Evolutionary conservation across 257 asterid species (phyloP).

Genomic region (Avicennia marina): DNA sequence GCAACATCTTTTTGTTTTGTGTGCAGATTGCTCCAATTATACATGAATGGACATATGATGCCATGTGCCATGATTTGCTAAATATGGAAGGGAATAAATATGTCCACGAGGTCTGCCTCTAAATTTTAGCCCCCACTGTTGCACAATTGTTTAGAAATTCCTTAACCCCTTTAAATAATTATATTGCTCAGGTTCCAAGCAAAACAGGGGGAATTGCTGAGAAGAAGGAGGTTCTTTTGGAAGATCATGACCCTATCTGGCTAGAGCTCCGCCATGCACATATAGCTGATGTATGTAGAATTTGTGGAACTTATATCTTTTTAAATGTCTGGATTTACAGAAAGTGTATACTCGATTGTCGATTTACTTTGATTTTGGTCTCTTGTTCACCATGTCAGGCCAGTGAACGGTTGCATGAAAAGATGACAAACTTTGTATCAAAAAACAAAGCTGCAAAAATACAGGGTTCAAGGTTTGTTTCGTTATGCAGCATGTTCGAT

Average conservation of each 20-base stretch:
- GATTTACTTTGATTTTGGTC: slow-evolving; percentile 17
- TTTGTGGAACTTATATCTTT: slow-evolving; percentile 11
- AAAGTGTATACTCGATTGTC: background rate
- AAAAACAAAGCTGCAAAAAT: slow-evolving; percentile 98
- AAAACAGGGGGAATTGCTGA: slow-evolving; percentile 76
- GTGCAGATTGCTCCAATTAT: slow-evolving; percentile 89
- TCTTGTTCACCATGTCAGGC: slow-evolving; percentile 58
- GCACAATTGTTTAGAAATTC: slow-evolving; percentile 17
- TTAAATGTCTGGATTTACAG: slow-evolving; percentile 6
- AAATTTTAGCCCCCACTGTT: slow-evolving; percentile 13
- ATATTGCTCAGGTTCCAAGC: slow-evolving; percentile 66
- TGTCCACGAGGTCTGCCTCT: slow-evolving; percentile 72
- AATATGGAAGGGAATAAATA: slow-evolving; percentile 96
- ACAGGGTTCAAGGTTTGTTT: slow-evolving; percentile 85
- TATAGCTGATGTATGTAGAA: slow-evolving; percentile 88
- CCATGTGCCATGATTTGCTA: slow-evolving; percentile 96
- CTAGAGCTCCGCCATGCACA: slow-evolving; percentile 97
- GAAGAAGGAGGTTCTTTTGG: slow-evolving; percentile 96
- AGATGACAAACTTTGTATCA: slow-evolving; percentile 89
- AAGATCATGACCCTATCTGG: slow-evolving; percentile 99
- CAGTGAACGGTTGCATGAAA: slow-evolving; percentile 85
- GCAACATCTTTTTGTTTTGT: slow-evolving; percentile 12
- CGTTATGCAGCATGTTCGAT: slow-evolving; percentile 10
- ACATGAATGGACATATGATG: slow-evolving; percentile 99
- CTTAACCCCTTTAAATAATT: slow-evolving; percentile 14